Conservation (phyloP, 2,329 filamentous ascomycete genomes). For the Zopfia rhizophila region DNA sequence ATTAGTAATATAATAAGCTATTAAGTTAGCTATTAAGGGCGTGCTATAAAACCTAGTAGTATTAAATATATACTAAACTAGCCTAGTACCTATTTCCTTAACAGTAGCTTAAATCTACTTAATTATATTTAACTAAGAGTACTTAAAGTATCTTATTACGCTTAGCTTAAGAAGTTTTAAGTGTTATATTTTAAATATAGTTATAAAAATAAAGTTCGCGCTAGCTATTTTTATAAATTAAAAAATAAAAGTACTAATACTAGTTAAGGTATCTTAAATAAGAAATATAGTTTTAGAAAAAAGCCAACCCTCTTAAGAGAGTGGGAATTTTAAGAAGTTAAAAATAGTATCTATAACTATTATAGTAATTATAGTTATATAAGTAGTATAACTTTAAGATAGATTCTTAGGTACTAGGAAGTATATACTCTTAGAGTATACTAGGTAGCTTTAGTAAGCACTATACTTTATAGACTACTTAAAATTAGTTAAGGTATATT, state of each 20-base stretch:
- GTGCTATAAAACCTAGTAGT: no score
- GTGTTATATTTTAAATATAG: slow-evolving; percentile 8
- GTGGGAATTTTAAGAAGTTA: slow-evolving; percentile 60
- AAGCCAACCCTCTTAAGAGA: slow-evolving; percentile 64
- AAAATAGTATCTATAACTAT: slow-evolving; percentile 64
- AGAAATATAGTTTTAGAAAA: slow-evolving; percentile 23
- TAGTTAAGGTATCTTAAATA: slow-evolving; percentile 12
- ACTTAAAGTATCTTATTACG: slow-evolving; percentile 13
- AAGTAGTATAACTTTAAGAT: slow-evolving; percentile 56
- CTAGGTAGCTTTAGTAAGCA: slow-evolving; percentile 64
- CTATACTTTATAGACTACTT: no score
- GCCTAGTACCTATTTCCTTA: no score
- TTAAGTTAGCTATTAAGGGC: no score
- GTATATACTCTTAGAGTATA: slow-evolving; percentile 57
- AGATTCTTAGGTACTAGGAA: slow-evolving; percentile 48
- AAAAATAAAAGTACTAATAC: slow-evolving; percentile 5
- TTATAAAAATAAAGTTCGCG: slow-evolving; percentile 4
- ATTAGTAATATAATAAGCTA: no score
- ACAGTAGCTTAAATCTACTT: slow-evolving; percentile 5
- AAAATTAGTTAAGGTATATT: slow-evolving; percentile 58
- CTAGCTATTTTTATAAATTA: slow-evolving; percentile 2
- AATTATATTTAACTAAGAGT: slow-evolving; percentile 1
- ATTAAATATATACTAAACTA: no score
- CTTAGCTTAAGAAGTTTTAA: slow-evolving; percentile 6
- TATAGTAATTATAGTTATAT: slow-evolving; percentile 63